Evolutionary conservation across 2,329 filamentous ascomycete species (phyloP), one percentile per base, ranked within the genome.

Genomic region (Corinectria fuckeliana): DNA sequence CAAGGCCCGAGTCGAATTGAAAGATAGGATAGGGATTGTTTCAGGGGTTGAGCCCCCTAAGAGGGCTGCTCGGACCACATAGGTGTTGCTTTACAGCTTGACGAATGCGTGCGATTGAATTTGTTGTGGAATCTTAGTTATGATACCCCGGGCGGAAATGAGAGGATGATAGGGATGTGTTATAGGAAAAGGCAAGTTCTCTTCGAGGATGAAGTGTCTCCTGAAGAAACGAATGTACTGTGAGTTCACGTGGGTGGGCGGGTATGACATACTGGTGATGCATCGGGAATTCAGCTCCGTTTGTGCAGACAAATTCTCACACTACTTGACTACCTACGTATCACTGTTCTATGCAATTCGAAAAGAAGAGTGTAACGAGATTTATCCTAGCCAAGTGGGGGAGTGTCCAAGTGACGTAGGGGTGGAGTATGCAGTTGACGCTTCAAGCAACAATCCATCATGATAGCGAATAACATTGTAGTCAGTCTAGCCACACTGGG

Each of bases 1-100:
- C 59, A 78, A 79, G 65, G 69, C 72, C 5, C 74, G 65, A 61
- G 69, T 77, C 10, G 77, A 79, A 62, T 63, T 78, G 54, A 78
- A 79, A 59, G 76, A 77, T 48, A 62, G 70, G 14, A 64, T 70
- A 28, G 75, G 75, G 18, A 71, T 75, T 42, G 58, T 70, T 7
- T 66, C 70, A 30, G 64, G 66, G 23, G 58, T 59, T 45, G 56
- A 66, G 42, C 58, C 58, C 14, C 36, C 58, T 5, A 28, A 47
- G 50, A 45, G 30, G 18, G 48, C 44, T 36, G 38, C 51, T 11
- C 51, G 34, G 2, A 48, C 16, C 28, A 36, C 34, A 16, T 51
- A 34, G 42, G 45, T 20, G 16, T 25, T 60, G 28, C 34, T 49
- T 44, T 44, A 5, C 21, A 16, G 28, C 14, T 50, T 42, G 32